Conservation (phyloP, 139 green algal species). For the Limnomonas spitsbergensis region DNA sequence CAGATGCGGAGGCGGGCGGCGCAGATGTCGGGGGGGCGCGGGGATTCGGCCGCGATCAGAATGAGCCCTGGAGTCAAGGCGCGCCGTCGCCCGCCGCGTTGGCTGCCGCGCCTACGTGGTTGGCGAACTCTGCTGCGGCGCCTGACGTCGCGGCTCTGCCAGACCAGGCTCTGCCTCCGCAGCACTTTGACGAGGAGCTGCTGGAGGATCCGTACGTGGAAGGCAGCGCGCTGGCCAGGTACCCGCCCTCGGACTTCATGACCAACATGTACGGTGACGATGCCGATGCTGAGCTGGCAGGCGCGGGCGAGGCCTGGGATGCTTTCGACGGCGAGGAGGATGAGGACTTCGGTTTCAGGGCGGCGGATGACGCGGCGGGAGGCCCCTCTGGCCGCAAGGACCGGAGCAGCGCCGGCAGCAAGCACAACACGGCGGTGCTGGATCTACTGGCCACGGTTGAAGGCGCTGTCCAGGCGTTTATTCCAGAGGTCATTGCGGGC, state of each 20-base stretch:
- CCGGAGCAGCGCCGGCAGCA: background rate
- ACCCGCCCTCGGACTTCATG: background rate
- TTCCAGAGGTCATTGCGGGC: background rate
- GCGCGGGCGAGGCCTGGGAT: background rate
- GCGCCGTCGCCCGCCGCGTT: background rate
- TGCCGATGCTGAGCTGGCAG: background rate
- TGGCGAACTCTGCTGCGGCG: background rate
- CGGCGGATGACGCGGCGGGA: background rate
- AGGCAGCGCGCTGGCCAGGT: background rate
- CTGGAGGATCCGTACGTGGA: background rate
- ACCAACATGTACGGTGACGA: background rate
- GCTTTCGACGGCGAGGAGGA: background rate
- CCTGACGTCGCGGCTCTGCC: background rate
- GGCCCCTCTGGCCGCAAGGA: background rate
- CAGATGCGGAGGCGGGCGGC: background rate
- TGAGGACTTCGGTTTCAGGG: background rate
- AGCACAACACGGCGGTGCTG: background rate
- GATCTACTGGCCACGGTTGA: background rate
- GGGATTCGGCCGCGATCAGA: background rate
- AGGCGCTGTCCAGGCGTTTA: background rate
- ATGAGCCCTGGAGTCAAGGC: background rate
- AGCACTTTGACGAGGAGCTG: background rate
- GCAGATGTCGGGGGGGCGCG: background rate
- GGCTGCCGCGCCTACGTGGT: background rate
- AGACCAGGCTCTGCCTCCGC: background rate